A percentile compares a stretch with the other conserved stretches of the same genome.
Evolutionary conservation across 257 asterid genomes (phyloP).

Genomic region (Solanum sejunctum): DNA sequence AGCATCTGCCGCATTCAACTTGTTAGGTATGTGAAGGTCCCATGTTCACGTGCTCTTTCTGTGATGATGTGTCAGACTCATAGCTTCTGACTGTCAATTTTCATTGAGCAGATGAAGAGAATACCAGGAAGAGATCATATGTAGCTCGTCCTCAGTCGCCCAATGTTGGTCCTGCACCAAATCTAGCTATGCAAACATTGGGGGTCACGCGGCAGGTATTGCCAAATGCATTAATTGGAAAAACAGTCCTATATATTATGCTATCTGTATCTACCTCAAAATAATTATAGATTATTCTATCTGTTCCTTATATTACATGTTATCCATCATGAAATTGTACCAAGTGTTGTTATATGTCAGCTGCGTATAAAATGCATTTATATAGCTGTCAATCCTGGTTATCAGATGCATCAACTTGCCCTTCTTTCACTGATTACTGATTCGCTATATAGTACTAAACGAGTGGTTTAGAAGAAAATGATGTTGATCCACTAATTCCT

Average conservation of each 20-base stretch:
- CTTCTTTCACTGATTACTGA: background rate
- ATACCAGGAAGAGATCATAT: constrained; percentile 33
- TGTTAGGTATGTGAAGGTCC: constrained; percentile 28
- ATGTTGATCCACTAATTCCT: background rate
- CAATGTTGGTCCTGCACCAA: constrained; percentile 36
- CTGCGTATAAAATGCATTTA: background rate
- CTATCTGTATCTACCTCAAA: background rate
- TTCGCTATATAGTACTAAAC: background rate
- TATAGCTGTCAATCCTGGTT: background rate
- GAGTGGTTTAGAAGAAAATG: background rate
- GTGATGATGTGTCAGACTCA: background rate
- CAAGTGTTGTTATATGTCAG: background rate
- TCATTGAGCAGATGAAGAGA: constrained; percentile 31
- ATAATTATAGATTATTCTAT: background rate
- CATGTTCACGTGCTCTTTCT: background rate
- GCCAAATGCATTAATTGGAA: background rate
- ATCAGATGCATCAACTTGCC: background rate
- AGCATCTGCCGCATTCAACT: constrained; percentile 27
- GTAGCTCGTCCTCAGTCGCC: constrained; percentile 16
- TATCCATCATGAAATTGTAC: background rate
- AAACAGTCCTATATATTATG: background rate
- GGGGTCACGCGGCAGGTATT: constrained; percentile 63
- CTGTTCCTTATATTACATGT: background rate
- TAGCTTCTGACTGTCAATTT: background rate
- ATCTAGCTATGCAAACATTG: constrained; percentile 55